A percentile compares a stretch with the other conserved stretches of the same genome.
Evolutionary conservation across 768 basidiomycete species (phyloP).

Genomic region (Kwoniella dendrophila): DNA sequence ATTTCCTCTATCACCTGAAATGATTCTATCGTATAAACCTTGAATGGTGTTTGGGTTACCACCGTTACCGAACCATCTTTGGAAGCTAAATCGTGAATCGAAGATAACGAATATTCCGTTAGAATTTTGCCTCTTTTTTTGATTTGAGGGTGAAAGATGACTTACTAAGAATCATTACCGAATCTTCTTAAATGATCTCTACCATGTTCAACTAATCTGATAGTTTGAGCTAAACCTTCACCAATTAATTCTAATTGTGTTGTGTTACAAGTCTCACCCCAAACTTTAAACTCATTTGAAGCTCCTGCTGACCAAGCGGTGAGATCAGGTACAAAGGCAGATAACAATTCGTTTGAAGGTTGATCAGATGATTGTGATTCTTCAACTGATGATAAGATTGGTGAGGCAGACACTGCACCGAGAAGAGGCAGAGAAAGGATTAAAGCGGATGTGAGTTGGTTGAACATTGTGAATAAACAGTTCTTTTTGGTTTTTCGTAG

Average conservation of each 20-base stretch:
- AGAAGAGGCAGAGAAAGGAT: slow-evolving; percentile 4
- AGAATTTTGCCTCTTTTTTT: not conserved
- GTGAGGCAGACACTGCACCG: not conserved
- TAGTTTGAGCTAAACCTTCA: slow-evolving; percentile 26
- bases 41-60: slow-evolving; percentile 21
- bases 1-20: slow-evolving; percentile 29
- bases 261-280: slow-evolving; percentile 25
- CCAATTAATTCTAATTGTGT: slow-evolving; percentile 23
- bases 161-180: slow-evolving; percentile 28
- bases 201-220: slow-evolving; percentile 21
- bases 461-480: not conserved
- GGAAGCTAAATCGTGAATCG: slow-evolving; percentile 28
- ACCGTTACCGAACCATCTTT: slow-evolving; percentile 28
- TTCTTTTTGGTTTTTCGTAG: no score
- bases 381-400: not conserved
- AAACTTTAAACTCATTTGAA: slow-evolving; percentile 7
- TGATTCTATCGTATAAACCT: slow-evolving; percentile 31
- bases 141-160: not conserved
- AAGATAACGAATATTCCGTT: not conserved
- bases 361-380: not conserved
- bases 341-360: not conserved
- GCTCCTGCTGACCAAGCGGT: slow-evolving; percentile 10
- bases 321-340: slow-evolving; percentile 5
- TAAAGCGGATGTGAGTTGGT: not conserved
- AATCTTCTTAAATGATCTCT: slow-evolving; percentile 28